Conservation (phyloP, 2,329 filamentous ascomycete genomes). For the Aspergillus hiratsukae region DNA sequence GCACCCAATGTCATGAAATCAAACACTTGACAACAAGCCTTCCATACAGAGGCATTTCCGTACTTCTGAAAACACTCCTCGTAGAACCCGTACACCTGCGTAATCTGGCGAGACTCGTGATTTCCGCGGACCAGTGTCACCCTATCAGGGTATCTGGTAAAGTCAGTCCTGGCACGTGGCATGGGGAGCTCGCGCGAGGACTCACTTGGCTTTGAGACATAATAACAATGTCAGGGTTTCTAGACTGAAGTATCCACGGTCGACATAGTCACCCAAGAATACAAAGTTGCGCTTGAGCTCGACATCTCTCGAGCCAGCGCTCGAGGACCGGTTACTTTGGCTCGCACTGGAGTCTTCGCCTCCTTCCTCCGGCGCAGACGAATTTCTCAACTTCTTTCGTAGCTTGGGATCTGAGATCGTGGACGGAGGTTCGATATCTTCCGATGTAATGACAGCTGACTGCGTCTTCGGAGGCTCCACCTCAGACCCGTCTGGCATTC, state of each 20-base stretch:
- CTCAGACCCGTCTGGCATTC: constrained; percentile 83
- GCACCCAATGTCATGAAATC: constrained; percentile 71
- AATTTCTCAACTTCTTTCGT: constrained; percentile 72
- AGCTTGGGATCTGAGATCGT: constrained; percentile 84
- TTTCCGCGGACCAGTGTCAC: constrained; percentile 71
- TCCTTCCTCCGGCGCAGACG: constrained; percentile 26
- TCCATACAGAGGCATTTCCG: constrained; percentile 73
- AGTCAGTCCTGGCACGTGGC: neutral
- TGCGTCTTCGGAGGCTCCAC: constrained; percentile 64
- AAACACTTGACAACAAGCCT: constrained; percentile 73
- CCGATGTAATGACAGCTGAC: constrained; percentile 75
- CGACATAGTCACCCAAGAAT: constrained; percentile 69
- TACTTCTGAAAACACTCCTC: constrained; percentile 75
- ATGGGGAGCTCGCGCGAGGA: constrained; percentile 5
- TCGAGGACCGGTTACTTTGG: constrained; percentile 25
- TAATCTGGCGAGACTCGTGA: constrained; percentile 73
- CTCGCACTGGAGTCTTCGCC: constrained; percentile 19
- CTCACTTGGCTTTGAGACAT: constrained; percentile 67
- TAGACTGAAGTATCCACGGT: constrained; percentile 68
- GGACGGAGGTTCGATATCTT: constrained; percentile 85
- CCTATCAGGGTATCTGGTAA: constrained; percentile 60
- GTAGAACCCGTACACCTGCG: constrained; percentile 74
- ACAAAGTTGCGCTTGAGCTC: constrained; percentile 64
- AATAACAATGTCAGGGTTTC: constrained; percentile 69
- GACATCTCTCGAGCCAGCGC: constrained; percentile 25